Evolutionary conservation across 2,329 filamentous ascomycete genomes (phyloP).

Genomic region (Microsporum audouinii): DNA sequence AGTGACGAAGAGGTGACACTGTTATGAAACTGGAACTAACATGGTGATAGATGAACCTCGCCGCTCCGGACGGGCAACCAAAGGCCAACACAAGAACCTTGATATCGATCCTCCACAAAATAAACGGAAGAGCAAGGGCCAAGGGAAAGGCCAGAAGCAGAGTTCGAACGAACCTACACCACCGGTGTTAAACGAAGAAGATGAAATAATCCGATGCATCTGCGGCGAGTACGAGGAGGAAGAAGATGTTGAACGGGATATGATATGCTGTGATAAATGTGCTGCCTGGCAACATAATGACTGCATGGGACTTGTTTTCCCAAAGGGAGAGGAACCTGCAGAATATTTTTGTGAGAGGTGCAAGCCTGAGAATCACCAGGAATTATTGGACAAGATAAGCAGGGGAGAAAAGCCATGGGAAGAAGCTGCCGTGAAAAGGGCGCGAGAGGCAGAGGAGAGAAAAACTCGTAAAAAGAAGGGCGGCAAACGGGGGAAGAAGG

Average conservation of each 20-base stretch:
- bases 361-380: conserved; percentile 68
- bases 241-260: conserved; percentile 74
- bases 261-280: conserved; percentile 93
- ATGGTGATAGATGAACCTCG: conserved; percentile 62
- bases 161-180: conserved; percentile 37
- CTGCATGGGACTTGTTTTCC: conserved; percentile 77
- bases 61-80: conserved; percentile 89
- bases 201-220: conserved; percentile 81
- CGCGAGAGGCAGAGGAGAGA: conserved; percentile 49
- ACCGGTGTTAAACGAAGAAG: conserved; percentile 39
- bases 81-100: conserved; percentile 88
- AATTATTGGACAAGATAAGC: conserved; percentile 64
- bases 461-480: conserved; percentile 48
- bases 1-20: background rate
- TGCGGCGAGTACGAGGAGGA: conserved; percentile 80
- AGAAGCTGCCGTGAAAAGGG: conserved; percentile 50
- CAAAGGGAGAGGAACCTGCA: conserved; percentile 61
- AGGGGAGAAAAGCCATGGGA: conserved; percentile 83
- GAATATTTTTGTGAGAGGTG: conserved; percentile 91
- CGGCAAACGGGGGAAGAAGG: conserved; percentile 49
- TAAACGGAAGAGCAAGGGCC: conserved; percentile 38
- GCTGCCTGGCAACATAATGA: conserved; percentile 95
- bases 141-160: conserved; percentile 36
- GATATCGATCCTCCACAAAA: conserved; percentile 53
- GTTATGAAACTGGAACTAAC: conserved; percentile 8